phyloP scores from a whole-genome alignment of 371 early-diverging fungal genomes.

The Circinella umbellata region DNA sequence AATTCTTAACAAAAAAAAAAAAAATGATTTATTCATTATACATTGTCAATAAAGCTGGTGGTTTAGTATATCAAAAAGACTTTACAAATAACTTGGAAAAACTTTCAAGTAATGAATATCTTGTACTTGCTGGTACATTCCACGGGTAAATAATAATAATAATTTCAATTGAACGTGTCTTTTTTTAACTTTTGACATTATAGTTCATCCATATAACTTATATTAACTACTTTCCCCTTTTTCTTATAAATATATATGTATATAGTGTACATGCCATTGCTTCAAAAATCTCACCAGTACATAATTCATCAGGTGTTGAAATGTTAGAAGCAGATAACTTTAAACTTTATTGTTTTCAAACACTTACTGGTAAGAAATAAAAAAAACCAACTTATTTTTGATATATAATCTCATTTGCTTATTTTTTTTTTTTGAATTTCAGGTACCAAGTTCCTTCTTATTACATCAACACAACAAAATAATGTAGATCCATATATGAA shows the following conservation, averaged over 20 bases:
- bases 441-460: slow-evolving; percentile 94
- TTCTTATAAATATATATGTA: too few relatives aligned
- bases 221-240: background rate
- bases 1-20: too few relatives aligned
- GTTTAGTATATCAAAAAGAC: slow-evolving; percentile 93
- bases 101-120: slow-evolving; percentile 92
- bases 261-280: slow-evolving; percentile 96
- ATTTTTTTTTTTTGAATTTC: background rate
- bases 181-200: too few relatives aligned
- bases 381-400: too few relatives aligned
- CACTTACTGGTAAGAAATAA: slow-evolving; percentile 78
- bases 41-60: slow-evolving; percentile 96
- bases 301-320: slow-evolving; percentile 85
- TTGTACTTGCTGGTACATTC: slow-evolving; percentile 96
- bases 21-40: slow-evolving; percentile 89
- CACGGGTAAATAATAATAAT: slow-evolving; percentile 70
- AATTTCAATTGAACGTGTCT: background rate
- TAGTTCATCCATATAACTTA: background rate
- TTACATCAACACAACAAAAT: slow-evolving; percentile 79
- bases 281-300: slow-evolving; percentile 89
- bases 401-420: too few relatives aligned
- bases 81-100: slow-evolving; percentile 82
- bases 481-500: slow-evolving; percentile 75
- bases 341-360: slow-evolving; percentile 91
- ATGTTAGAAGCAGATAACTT: slow-evolving; percentile 91